Evolutionary conservation across 345 rosid species (phyloP).

Genomic region (Eucalyptus virginea): DNA sequence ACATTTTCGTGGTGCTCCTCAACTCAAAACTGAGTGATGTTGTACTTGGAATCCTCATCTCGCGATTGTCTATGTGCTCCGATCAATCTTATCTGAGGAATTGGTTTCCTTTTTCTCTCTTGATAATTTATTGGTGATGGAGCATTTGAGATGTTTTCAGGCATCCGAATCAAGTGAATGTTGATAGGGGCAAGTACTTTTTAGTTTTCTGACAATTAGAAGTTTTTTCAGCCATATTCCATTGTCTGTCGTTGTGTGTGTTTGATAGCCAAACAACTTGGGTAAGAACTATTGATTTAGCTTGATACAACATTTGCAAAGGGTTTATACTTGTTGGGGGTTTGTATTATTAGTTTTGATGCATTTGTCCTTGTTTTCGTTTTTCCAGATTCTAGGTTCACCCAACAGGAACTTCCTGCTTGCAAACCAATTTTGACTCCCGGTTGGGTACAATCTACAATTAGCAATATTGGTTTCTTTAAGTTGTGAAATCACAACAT

Average conservation of each 20-base stretch:
- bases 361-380: not conserved
- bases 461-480: not conserved
- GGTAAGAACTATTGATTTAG: not conserved
- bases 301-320: not conserved
- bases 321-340: not conserved
- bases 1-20: not conserved
- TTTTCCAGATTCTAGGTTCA: conserved; percentile 57
- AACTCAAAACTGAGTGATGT: not conserved
- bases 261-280: not conserved
- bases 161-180: not conserved
- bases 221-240: not conserved
- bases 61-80: not conserved
- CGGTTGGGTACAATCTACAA: conserved; percentile 29
- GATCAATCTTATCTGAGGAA: not conserved
- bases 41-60: not conserved
- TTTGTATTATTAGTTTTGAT: not conserved
- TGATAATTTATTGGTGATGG: not conserved
- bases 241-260: not conserved
- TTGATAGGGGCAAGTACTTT: not conserved
- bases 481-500: not conserved
- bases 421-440: conserved; percentile 79
- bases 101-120: not conserved
- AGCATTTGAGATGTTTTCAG: not conserved
- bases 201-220: not conserved
- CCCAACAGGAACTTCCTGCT: conserved; percentile 79